Evolutionary conservation across 176 grass and related monocot genomes (phyloP).

Genomic region (Rhipidocladum racemiflorum): DNA sequence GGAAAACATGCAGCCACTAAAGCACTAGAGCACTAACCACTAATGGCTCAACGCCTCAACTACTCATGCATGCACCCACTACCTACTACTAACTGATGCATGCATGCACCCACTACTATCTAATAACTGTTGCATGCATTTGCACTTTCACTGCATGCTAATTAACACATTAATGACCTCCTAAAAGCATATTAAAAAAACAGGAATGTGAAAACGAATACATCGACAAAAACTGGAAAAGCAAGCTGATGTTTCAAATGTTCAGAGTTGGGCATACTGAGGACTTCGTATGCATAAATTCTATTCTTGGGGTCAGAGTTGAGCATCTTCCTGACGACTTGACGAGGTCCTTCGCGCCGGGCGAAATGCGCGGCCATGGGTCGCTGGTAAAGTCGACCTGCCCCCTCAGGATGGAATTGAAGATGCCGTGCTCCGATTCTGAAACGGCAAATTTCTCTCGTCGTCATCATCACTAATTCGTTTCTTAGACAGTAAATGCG

Average conservation of each 20-base stretch:
- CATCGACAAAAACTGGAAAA: neutral
- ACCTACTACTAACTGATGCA: no score
- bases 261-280: constrained; percentile 39
- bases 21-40: no score
- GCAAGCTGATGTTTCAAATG: neutral
- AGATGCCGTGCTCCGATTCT: constrained; percentile 88
- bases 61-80: no score
- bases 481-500: neutral
- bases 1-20: no score
- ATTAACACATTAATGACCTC: no score
- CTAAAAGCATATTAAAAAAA: no score
- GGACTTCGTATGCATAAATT: constrained; percentile 72
- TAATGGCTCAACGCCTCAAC: no score
- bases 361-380: constrained; percentile 69
- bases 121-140: no score
- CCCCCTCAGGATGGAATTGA: constrained; percentile 75
- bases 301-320: constrained; percentile 67
- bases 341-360: constrained; percentile 74
- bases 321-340: constrained; percentile 82
- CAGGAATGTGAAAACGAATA: no score
- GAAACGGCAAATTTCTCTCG: neutral
- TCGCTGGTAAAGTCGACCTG: constrained; percentile 71
- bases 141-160: no score
- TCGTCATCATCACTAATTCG: neutral
- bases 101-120: no score